Base-by-base conservation (phyloP, 1,284 basidiomycete species). In the Chiua sp. region DNA sequence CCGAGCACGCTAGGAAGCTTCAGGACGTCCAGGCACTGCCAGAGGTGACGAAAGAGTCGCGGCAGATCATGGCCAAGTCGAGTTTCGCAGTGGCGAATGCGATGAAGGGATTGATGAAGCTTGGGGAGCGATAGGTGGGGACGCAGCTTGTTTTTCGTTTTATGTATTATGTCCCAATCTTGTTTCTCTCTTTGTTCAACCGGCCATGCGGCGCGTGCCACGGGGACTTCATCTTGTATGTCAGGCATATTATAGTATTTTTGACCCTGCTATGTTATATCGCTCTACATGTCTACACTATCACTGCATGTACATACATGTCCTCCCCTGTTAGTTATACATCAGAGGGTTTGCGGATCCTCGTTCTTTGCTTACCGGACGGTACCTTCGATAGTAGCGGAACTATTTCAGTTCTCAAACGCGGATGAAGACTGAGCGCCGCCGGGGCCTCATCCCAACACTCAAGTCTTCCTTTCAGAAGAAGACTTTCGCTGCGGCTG, bases 31-130 rank as follows among this genome's bases (percentile, higher is more conserved):
- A 98, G 77, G 78, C 83, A 28, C 72, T 85, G 62, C 81, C 87
- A 1, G 91, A 93, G 69, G 85, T 94, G 56, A 91, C 88, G 46
- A 96, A 96, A 78, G 91, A 93, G 71, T 89, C 91, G 62, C 84
- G 95, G 71, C 94, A 95, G 75, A 82, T 91, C 55, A 96, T 97
- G 93, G 94, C 95, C 52, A 94, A 93, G 74, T 94, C 93, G 53
- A 93, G 91, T 72, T 97, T 96, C 75, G 94, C 94, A 3, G 86
- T 97, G 60, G 94, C 95, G 50, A 97, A 96, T 73, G 91, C 92
- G 44, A 92, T 97, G 87, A 97, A 97, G 80, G 89, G 87, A 30
- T 78, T 97, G 67, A 92, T 92, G 85, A 92, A 91, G 75, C 72
- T 93, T 59, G 86, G 69, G 65, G 67, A 68, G 47, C 68, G 71